phyloP scores from a whole-genome alignment of 2,329 filamentous ascomycete species.

The Zymoseptoria passerinii region DNA sequence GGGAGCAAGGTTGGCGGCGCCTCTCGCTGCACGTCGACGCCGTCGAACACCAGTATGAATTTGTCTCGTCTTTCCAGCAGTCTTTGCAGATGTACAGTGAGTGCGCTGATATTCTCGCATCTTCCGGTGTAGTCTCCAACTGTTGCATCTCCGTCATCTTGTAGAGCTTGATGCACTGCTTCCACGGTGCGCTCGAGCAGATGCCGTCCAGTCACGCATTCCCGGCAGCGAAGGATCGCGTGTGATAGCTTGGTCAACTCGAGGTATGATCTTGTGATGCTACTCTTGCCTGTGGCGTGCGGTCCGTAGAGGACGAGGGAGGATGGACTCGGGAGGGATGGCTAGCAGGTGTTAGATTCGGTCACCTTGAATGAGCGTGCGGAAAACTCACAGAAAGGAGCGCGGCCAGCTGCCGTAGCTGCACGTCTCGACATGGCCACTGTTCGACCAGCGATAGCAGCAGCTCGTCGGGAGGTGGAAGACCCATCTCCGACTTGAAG shows the following conservation, averaged over 20 bases:
- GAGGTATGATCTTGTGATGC: slow-evolving; percentile 57
- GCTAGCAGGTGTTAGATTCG: slow-evolving; percentile 36
- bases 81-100: slow-evolving; percentile 63
- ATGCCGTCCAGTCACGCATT: slow-evolving; percentile 72
- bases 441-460: slow-evolving; percentile 20
- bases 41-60: slow-evolving; percentile 81
- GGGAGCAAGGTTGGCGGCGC: slow-evolving; percentile 69
- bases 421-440: slow-evolving; percentile 35
- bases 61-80: slow-evolving; percentile 50
- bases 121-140: slow-evolving; percentile 44
- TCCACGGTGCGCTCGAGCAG: slow-evolving; percentile 63
- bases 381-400: slow-evolving; percentile 36
- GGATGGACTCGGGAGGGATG: slow-evolving; percentile 58
- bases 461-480: slow-evolving; percentile 24
- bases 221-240: slow-evolving; percentile 58
- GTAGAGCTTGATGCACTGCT: slow-evolving; percentile 37
- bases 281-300: slow-evolving; percentile 78
- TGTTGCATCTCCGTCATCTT: slow-evolving; percentile 14
- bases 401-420: slow-evolving; percentile 39
- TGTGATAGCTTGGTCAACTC: slow-evolving; percentile 43
- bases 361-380: background rate
- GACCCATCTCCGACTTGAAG: slow-evolving; percentile 10
- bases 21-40: slow-evolving; percentile 76
- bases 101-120: slow-evolving; percentile 72
- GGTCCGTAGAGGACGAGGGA: slow-evolving; percentile 77